Evolutionary conservation across 257 asterid genomes (phyloP), one percentile per base, ranked within the genome.

Genomic region (Salvia rosmarinus): DNA sequence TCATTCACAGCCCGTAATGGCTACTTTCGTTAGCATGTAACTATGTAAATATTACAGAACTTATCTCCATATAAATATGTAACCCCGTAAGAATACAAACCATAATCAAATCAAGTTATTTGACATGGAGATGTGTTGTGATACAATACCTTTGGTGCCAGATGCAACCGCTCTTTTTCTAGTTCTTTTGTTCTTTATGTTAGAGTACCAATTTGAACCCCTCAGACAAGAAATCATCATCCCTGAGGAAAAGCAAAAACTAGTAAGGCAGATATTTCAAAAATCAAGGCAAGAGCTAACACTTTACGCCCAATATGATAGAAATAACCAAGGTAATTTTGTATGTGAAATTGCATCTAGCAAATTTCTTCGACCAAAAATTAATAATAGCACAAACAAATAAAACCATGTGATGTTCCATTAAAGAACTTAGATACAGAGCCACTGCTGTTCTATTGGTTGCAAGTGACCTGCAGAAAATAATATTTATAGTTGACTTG

Each of bases 131-230:
- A 37, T 47, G 8, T 10, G 19, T 11, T 40, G 30, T 10, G 32
- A 25, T 55, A 67, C 54, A 23, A 16, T 67, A 77, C 76, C 81
- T 72, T 21, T 21, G 6, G 54, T 40, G 61, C 32, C 52, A 60
- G 68, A 55, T 72, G 52, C 79, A 39, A 30, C 59, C 20, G 34
- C 67, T 54, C 52, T 57, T 57, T 47, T 57, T 25, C 30, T 23
- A 55, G 30, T 20, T 35, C 71, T 25, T 55, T 42, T 9, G 42
- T 64, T 25, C 13, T 9, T 37, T 17, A 44, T 30, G 70, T 69
- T 68, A 80, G 63, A 80, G 79, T 19, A 67, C 76, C 84, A 80
- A 64, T 73, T 75, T 80, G 77, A 80, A 80, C 16, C 84, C 81
- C 74, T 80, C 77, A 2, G 84, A 76, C 77, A 80, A 77, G 74